Conservation (phyloP, 345 rosid species). For the Acer yangbiense region DNA sequence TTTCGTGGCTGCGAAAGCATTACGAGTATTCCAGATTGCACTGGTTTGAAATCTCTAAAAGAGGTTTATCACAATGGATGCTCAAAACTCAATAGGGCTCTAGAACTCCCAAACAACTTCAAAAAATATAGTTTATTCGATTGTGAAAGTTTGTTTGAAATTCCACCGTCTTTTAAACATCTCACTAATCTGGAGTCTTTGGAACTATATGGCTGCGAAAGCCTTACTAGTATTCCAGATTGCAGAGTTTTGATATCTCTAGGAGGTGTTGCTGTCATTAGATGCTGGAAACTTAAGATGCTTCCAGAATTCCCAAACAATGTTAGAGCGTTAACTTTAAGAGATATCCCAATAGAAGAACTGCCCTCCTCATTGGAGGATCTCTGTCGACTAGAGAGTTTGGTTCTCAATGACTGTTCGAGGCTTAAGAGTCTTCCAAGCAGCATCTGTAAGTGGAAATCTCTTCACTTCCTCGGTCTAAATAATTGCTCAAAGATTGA, state of each 20-base stretch:
- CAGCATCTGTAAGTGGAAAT: constrained; percentile 26
- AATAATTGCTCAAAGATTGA: not conserved
- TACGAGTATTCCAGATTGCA: constrained; percentile 11
- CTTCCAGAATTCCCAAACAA: constrained; percentile 23
- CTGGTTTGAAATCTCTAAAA: too few species aligned
- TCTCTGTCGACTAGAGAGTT: constrained; percentile 14
- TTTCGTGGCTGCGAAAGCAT: constrained; percentile 22
- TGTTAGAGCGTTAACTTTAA: too few species aligned
- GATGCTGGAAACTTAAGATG: not conserved
- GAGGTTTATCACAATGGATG: too few species aligned
- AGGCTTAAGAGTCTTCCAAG: constrained; percentile 27
- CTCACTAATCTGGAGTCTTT: constrained; percentile 26
- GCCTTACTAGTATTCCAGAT: not conserved
- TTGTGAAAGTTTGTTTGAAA: constrained; percentile 23
- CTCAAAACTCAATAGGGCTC: too few species aligned
- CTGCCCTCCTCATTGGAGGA: constrained; percentile 28
- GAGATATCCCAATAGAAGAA: too few species aligned
- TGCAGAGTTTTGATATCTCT: not conserved
- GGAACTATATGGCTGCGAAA: constrained; percentile 23
- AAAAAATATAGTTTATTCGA: constrained; percentile 24
- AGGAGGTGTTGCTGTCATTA: fast-evolving
- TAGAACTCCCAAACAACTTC: constrained; percentile 23
- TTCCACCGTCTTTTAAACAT: not conserved
- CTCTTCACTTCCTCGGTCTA: constrained; percentile 19
- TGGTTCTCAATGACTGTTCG: constrained; percentile 30